Conservation (phyloP, 2,329 filamentous ascomycete species). For the Ceratocystis huliohia region DNA sequence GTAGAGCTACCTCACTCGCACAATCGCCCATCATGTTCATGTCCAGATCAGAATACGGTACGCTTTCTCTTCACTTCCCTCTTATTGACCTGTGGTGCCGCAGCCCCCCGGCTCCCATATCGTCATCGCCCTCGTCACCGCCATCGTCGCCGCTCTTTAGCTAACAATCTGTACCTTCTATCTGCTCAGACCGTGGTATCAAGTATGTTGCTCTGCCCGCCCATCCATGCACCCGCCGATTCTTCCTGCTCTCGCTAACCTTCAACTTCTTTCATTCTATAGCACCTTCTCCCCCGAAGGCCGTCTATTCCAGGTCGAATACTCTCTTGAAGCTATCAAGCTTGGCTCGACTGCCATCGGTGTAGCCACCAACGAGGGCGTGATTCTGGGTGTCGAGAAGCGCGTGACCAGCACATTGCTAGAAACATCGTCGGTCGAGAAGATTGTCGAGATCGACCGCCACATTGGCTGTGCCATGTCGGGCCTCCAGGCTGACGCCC, state of each 20-base stretch:
- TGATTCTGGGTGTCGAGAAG: constrained; percentile 96
- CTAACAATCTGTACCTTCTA: constrained; percentile 12
- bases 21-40: constrained; percentile 72
- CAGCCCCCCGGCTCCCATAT: neutral
- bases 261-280: neutral
- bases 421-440: constrained; percentile 95
- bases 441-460: constrained; percentile 98
- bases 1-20: neutral
- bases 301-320: constrained; percentile 99
- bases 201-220: constrained; percentile 49
- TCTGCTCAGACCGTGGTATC: constrained; percentile 76
- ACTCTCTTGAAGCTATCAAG: constrained; percentile 99
- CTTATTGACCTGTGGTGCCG: no score
- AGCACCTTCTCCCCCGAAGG: constrained; percentile 99
- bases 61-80: neutral
- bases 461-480: constrained; percentile 99
- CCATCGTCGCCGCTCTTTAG: neutral
- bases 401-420: constrained; percentile 94
- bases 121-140: neutral
- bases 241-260: neutral
- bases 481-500: constrained; percentile 90
- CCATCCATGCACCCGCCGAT: neutral
- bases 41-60: constrained; percentile 99
- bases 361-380: constrained; percentile 86
- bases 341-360: constrained; percentile 96